These are phyloP conservation scores for Gilbertella persicaria DNA, from an alignment of 371 early-diverging fungal genomes.

Conservation along the genomic window DNA sequence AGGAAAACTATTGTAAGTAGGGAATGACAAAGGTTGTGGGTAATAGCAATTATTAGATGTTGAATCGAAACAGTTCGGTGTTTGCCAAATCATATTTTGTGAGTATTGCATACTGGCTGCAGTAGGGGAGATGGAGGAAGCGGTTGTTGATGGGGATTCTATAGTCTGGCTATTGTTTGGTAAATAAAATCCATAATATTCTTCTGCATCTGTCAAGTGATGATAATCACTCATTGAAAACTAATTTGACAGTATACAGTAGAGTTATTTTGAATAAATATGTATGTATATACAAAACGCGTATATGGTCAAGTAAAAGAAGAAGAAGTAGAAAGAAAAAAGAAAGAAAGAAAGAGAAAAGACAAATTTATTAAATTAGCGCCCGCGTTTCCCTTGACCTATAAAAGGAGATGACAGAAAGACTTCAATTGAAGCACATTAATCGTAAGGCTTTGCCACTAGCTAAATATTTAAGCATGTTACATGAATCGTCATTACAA, in stretches of 20 bases:
- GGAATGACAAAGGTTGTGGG: too few species aligned
- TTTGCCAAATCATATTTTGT: too few species aligned
- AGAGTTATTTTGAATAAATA: background rate
- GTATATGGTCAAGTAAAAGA: background rate
- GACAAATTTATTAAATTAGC: too few species aligned
- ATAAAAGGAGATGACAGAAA: too few species aligned
- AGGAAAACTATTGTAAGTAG: too few species aligned
- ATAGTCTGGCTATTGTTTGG: background rate
- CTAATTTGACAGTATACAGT: background rate
- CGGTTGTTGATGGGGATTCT: background rate
- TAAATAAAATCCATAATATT: background rate
- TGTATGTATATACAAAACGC: background rate
- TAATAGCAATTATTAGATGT: background rate
- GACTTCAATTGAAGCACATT: too few species aligned
- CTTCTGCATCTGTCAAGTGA: slow-evolving; percentile 4
- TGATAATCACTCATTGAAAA: slow-evolving; percentile 10
- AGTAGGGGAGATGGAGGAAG: slow-evolving; percentile 4
- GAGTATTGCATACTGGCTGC: too few species aligned
- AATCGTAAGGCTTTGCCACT: too few species aligned
- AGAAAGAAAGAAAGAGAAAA: too few species aligned
- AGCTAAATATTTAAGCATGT: background rate
- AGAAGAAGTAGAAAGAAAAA: too few species aligned
- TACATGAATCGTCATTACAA: too few species aligned
- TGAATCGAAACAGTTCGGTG: background rate
- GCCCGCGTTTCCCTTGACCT: too few species aligned